These are phyloP conservation scores for Xylaria curta DNA, from an alignment of 495 filamentous ascomycete species.

Conservation along the genomic window DNA sequence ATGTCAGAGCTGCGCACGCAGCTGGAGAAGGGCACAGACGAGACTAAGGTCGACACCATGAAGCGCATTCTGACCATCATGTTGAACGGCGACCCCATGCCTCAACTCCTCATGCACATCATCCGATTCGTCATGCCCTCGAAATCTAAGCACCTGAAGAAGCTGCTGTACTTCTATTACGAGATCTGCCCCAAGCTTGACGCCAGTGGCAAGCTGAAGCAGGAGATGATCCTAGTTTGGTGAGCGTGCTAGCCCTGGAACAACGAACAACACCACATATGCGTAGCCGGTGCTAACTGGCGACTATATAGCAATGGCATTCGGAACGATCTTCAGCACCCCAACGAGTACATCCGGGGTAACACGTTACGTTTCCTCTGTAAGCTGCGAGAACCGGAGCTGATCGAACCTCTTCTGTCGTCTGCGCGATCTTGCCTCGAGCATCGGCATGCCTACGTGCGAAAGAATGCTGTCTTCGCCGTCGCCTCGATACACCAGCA, in stretches of 20 bases:
- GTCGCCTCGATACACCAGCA: slow-evolving; percentile 92
- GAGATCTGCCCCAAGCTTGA: slow-evolving; percentile 98
- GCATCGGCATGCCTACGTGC: slow-evolving; percentile 95
- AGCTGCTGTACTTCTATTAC: slow-evolving; percentile 98
- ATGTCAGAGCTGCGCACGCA: slow-evolving; percentile 90
- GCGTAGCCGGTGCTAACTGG: slow-evolving; percentile 6
- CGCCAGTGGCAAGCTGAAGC: slow-evolving; percentile 88
- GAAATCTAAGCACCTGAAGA: slow-evolving; percentile 95
- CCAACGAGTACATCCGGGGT: slow-evolving; percentile 97
- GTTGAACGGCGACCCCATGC: slow-evolving; percentile 98
- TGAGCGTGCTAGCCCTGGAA: slow-evolving; percentile 53
- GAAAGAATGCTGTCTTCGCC: slow-evolving; percentile 97
- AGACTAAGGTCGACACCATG: slow-evolving; percentile 98
- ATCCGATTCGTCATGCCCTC: slow-evolving; percentile 99
- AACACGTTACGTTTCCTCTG: slow-evolving; percentile 96
- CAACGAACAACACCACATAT: slow-evolving; percentile 6
- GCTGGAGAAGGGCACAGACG: slow-evolving; percentile 96
- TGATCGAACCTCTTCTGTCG: slow-evolving; percentile 93
- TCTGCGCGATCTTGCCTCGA: slow-evolving; percentile 91
- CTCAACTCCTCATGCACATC: slow-evolving; percentile 96
- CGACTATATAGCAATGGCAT: slow-evolving; percentile 85
- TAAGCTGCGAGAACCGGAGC: slow-evolving; percentile 94
- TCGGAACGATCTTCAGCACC: slow-evolving; percentile 93
- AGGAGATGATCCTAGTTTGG: slow-evolving; percentile 99
- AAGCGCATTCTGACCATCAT: slow-evolving; percentile 95